phyloP scores from a whole-genome alignment of 371 early-diverging fungal genomes.

The Parasitella parasitica region DNA sequence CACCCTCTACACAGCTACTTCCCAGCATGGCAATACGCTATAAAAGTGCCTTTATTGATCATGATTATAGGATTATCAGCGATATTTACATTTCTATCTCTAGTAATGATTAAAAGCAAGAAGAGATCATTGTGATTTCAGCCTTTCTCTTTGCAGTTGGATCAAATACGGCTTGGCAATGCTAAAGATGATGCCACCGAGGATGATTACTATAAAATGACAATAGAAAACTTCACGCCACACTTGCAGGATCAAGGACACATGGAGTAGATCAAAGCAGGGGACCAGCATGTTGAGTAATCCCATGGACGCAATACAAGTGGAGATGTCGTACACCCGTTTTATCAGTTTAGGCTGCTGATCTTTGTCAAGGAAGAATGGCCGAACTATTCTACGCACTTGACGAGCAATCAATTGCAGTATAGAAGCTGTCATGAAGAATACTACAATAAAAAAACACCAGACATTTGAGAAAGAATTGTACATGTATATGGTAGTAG shows the following conservation, averaged over 20 bases:
- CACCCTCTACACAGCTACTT: slow-evolving; percentile 81
- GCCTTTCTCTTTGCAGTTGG: slow-evolving; percentile 14
- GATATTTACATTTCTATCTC: slow-evolving; percentile 75
- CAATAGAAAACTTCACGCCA: slow-evolving; percentile 60
- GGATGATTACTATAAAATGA: slow-evolving; percentile 50
- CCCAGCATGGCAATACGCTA: slow-evolving; percentile 83
- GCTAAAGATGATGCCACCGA: slow-evolving; percentile 23
- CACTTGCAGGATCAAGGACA: slow-evolving; percentile 51
- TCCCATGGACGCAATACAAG: slow-evolving; percentile 64
- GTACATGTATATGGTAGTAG: too few relatives aligned
- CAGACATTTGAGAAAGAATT: too few relatives aligned
- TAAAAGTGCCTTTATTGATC: slow-evolving; percentile 81
- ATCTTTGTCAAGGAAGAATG: slow-evolving; percentile 45
- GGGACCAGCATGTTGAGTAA: slow-evolving; percentile 68
- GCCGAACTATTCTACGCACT: slow-evolving; percentile 71
- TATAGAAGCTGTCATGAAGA: slow-evolving; percentile 25
- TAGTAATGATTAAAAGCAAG: slow-evolving; percentile 85
- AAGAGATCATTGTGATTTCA: background rate
- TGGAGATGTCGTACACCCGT: slow-evolving; percentile 63
- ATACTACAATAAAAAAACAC: slow-evolving; percentile 22
- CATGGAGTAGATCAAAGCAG: slow-evolving; percentile 70
- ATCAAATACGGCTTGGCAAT: slow-evolving; percentile 5
- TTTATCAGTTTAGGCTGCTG: slow-evolving; percentile 7
- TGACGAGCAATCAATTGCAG: slow-evolving; percentile 31
- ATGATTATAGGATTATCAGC: slow-evolving; percentile 78